Conservation (phyloP, 139 green algal species). For the Picochlorum sp. region DNA sequence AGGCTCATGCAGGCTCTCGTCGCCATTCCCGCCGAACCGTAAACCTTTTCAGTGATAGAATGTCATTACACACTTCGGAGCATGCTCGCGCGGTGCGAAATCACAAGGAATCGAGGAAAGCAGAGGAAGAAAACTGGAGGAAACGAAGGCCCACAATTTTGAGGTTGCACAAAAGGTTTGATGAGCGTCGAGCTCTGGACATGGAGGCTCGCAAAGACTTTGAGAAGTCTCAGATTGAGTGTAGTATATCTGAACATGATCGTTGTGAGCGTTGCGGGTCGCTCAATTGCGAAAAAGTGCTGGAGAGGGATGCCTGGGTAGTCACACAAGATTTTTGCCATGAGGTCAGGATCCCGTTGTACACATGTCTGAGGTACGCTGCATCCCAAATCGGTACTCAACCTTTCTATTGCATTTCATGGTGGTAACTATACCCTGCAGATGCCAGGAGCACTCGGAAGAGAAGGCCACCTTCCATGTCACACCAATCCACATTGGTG, state of each 20-base stretch:
- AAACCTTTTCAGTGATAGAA: conserved; percentile 1
- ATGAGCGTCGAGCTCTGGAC: no score
- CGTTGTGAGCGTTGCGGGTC: no score
- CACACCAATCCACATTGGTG: conserved; percentile 5
- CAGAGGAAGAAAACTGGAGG: conserved; percentile 4
- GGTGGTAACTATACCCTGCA: background rate
- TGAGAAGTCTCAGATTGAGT: no score
- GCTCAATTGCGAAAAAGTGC: no score
- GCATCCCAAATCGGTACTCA: background rate
- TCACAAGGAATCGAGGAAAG: conserved; percentile 4
- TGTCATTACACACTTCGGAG: conserved; percentile 1
- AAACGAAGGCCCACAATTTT: conserved; percentile 4
- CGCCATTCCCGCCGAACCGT: conserved; percentile 1
- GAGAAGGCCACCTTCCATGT: conserved; percentile 5
- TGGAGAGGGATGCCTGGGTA: no score
- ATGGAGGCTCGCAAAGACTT: no score
- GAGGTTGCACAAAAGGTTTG: conserved; percentile 4
- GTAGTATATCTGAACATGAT: no score
- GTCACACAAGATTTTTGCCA: conserved; percentile 5
- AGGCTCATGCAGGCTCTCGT: conserved; percentile 4
- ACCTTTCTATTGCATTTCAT: conserved; percentile 1
- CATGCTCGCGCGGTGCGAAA: background rate
- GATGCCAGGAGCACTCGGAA: no score
- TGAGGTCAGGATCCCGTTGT: conserved; percentile 1
- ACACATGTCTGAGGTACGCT: conserved; percentile 1